A percentile compares a stretch with the other conserved stretches of the same genome.
Evolutionary conservation across 495 filamentous ascomycete genomes (phyloP).

Genomic region (Eremomyces bilateralis): DNA sequence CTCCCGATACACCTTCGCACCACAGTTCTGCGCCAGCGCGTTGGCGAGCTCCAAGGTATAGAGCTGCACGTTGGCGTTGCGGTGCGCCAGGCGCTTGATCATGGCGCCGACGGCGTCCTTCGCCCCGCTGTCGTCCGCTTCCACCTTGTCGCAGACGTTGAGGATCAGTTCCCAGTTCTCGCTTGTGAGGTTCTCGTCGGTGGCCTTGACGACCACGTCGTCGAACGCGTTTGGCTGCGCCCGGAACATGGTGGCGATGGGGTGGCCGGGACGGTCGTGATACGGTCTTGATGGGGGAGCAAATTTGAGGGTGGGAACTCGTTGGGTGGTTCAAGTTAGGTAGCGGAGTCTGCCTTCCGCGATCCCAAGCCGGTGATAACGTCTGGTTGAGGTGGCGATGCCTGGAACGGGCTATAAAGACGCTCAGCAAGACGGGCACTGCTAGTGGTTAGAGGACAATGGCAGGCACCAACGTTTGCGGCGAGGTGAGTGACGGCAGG

Average conservation of each 20-base stretch:
- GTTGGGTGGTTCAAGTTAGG: too few relatives aligned
- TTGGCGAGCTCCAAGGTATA: constrained; percentile 96
- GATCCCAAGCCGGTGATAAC: too few relatives aligned
- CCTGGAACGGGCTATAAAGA: too few relatives aligned
- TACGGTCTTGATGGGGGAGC: too few relatives aligned
- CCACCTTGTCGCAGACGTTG: constrained; percentile 92
- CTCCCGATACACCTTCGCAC: constrained; percentile 75
- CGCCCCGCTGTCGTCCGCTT: constrained; percentile 41
- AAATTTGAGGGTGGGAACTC: too few relatives aligned
- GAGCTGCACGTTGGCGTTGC: constrained; percentile 97
- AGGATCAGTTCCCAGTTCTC: constrained; percentile 99
- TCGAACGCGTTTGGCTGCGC: constrained; percentile 62
- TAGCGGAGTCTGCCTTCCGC: too few relatives aligned
- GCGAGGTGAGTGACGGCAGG: too few relatives aligned
- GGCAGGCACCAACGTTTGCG: too few relatives aligned
- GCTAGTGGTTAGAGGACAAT: too few relatives aligned
- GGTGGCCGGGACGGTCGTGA: too few relatives aligned
- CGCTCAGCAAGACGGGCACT: too few relatives aligned
- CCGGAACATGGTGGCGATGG: constrained; percentile 41
- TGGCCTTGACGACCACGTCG: constrained; percentile 83
- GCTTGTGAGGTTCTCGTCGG: constrained; percentile 91
- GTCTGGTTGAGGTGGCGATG: too few relatives aligned
- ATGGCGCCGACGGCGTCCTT: constrained; percentile 86
- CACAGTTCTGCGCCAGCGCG: constrained; percentile 88
- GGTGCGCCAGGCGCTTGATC: constrained; percentile 89